Conservation (phyloP, 495 filamentous ascomycete genomes). For the Penicillium ucsense region DNA sequence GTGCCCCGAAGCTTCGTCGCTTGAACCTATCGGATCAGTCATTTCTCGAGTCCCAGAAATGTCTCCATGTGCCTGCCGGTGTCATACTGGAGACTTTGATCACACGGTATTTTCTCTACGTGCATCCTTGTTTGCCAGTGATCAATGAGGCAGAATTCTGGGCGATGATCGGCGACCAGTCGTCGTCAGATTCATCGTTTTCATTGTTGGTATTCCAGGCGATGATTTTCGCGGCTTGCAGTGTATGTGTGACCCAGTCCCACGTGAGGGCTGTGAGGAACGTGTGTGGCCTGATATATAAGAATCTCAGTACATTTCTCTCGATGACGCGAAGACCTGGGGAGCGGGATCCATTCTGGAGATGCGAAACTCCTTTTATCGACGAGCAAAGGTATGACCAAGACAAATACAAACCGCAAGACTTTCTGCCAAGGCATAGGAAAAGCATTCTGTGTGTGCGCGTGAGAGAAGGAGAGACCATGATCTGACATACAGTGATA, state of each 20-base stretch:
- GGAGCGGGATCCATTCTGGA: not conserved
- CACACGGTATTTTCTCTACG: not conserved
- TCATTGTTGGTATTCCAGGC: not conserved
- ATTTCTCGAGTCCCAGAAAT: not conserved
- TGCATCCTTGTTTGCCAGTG: not conserved
- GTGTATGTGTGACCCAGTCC: not conserved
- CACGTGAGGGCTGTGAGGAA: too few species aligned
- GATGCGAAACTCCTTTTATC: not conserved
- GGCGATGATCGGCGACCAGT: not conserved
- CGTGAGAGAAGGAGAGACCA: too few species aligned
- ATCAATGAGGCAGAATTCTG: not conserved
- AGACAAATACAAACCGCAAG: not conserved
- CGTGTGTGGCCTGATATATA: too few species aligned
- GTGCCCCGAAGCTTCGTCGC: not conserved
- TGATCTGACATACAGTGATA: not conserved
- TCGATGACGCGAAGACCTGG: not conserved
- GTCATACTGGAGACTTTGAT: not conserved
- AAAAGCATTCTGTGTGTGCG: too few species aligned
- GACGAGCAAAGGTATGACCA: not conserved
- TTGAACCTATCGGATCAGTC: not conserved
- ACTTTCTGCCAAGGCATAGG: too few species aligned
- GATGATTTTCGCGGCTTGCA: not conserved
- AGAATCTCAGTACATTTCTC: not conserved
- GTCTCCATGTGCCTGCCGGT: not conserved
- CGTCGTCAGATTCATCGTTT: not conserved